Evolutionary conservation across 176 grass and related monocot species (phyloP), one percentile per base, ranked within the genome.

Genomic region (Avena atlantica): DNA sequence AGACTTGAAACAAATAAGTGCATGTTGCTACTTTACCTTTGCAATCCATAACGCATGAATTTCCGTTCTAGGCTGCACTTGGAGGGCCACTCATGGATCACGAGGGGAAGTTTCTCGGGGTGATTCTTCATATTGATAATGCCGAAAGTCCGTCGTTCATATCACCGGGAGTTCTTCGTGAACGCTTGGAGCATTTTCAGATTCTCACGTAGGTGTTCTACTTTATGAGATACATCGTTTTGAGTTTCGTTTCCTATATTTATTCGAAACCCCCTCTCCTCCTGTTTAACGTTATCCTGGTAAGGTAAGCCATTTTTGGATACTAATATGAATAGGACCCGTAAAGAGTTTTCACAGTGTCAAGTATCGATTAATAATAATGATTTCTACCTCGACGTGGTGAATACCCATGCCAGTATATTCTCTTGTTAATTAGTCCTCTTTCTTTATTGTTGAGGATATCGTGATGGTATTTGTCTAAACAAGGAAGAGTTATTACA

Each of bases 131-230:
- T 45, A n/a, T 21, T 72, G 70, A 47, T 72, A 23, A 12, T 45
- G 70, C 1, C 11, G 40, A 72, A 47, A 72, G 68, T 44, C 9
- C 70, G 17, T 21, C 8, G 3, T 72, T 47, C 19, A 4, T 48
- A 47, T 7, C 70, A 12, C 69, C 4, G 40, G 12, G 9, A 2
- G 37, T 21, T 20, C 70, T 72, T 72, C 69, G 69, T 47, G 20
- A 72, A 72, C 40, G 69, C 9, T 12, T 72, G 20, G 11, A 72
- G 19, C 40, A 72, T 72, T 87, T 76, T 52, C 15, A 36, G 74
- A 56, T 77, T 20, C 3, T 56, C 16, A 20, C 29, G 74, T 77
- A 34, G 34, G 74, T 88, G 34, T 69, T 88, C 16, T 47, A 68
- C 17, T 74, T 20, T 10, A 47, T 58, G 20, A 56, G 49, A 36